Conservation (phyloP, 148 eudicot species). For the Drosera capensis region DNA sequence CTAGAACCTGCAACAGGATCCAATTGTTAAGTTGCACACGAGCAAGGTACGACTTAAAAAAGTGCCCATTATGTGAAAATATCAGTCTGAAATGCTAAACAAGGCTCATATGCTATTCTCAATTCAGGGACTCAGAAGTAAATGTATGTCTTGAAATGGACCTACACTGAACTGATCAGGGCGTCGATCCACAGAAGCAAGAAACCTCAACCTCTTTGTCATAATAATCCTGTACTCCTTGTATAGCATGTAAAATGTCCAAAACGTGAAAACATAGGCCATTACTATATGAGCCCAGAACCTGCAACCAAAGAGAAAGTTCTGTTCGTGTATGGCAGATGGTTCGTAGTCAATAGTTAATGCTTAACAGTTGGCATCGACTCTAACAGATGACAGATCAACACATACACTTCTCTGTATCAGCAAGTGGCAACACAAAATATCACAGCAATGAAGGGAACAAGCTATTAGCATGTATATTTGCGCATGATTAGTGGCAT, state of each 20-base stretch:
- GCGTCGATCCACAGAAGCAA: conserved; percentile 66
- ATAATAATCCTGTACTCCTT: conserved; percentile 58
- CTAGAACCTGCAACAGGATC: conserved; percentile 61
- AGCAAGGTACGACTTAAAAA: background rate
- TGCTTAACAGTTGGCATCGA: no score
- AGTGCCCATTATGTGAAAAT: background rate
- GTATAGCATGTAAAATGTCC: conserved; percentile 67
- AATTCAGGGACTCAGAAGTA: no score
- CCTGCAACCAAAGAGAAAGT: conserved; percentile 30
- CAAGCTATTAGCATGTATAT: no score
- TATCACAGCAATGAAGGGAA: no score
- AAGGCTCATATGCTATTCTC: no score
- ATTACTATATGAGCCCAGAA: conserved; percentile 67
- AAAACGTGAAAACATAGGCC: conserved; percentile 67
- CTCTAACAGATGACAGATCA: no score
- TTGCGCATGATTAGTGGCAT: no score
- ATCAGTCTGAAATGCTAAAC: background rate
- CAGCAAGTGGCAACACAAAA: no score
- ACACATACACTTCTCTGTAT: no score
- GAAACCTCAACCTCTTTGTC: conserved; percentile 57
- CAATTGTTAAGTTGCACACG: conserved; percentile 1
- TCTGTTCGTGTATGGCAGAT: no score
- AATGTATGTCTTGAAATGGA: conserved; percentile 4
- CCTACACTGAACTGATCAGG: conserved; percentile 86
- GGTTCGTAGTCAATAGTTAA: no score